Conservation (phyloP, 805 yeast genomes). For the Isabelozyma pseudorhagii region DNA sequence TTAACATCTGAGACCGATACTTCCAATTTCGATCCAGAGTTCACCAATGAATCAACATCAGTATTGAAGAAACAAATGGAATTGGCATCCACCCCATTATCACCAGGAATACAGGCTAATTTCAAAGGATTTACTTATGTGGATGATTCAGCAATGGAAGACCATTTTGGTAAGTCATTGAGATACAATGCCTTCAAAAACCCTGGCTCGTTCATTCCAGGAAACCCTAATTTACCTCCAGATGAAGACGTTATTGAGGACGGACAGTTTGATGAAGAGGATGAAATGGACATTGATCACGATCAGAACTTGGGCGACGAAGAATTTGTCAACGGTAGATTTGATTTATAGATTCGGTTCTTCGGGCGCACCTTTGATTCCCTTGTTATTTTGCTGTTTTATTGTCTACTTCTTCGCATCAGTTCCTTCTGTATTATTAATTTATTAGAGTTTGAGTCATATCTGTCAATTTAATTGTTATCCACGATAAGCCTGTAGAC, state of each 20-base stretch:
- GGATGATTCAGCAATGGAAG: slow-evolving; percentile 90
- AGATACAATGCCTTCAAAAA: slow-evolving; percentile 34
- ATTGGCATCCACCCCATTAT: slow-evolving; percentile 73
- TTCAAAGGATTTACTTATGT: slow-evolving; percentile 97
- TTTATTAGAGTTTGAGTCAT: neutral
- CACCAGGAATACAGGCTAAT: slow-evolving; percentile 94
- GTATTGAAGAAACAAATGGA: slow-evolving; percentile 66
- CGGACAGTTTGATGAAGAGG: slow-evolving; percentile 46
- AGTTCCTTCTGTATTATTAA: neutral
- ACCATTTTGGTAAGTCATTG: slow-evolving; percentile 55
- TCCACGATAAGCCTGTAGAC: neutral
- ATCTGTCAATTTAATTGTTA: neutral
- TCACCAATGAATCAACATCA: slow-evolving; percentile 87
- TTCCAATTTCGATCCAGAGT: slow-evolving; percentile 96
- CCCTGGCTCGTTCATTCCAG: slow-evolving; percentile 74
- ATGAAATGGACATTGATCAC: slow-evolving; percentile 50
- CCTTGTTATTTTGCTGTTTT: neutral
- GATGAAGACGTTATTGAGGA: slow-evolving; percentile 84
- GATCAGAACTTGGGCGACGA: slow-evolving; percentile 67
- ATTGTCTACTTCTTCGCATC: neutral
- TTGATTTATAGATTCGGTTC: slow-evolving; percentile 54
- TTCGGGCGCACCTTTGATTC: neutral
- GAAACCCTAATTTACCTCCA: slow-evolving; percentile 75
- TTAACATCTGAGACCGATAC: slow-evolving; percentile 88
- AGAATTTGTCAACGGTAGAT: slow-evolving; percentile 85